Conservation (phyloP, 192 early-diverging fungal genomes). For the Spinellus fusiger region DNA sequence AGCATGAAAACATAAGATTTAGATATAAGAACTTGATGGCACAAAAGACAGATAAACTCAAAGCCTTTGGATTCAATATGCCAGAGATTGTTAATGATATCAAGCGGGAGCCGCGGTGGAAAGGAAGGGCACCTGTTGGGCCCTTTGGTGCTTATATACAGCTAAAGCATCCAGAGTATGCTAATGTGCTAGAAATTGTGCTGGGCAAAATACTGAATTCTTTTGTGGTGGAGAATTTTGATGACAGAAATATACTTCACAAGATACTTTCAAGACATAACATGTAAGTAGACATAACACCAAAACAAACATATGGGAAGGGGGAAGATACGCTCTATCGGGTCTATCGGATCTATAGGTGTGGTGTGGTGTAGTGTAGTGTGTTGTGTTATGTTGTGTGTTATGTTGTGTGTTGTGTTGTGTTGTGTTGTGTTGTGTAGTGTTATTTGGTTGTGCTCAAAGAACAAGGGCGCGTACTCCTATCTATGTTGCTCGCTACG, state of each 20-base stretch:
- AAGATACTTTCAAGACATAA: slow-evolving; percentile 43
- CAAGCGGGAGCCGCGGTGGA: slow-evolving; percentile 32
- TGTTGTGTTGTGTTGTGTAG: too few relatives aligned
- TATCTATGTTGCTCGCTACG: slow-evolving; percentile 55
- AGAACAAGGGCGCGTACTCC: slow-evolving; percentile 22
- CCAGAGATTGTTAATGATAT: slow-evolving; percentile 57
- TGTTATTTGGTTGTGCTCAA: not conserved
- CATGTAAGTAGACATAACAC: slow-evolving; percentile 30
- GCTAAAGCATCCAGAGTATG: slow-evolving; percentile 51
- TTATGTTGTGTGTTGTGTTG: not conserved
- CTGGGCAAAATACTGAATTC: slow-evolving; percentile 55
- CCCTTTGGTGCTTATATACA: slow-evolving; percentile 65
- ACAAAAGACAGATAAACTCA: slow-evolving; percentile 61
- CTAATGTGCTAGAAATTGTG: slow-evolving; percentile 54
- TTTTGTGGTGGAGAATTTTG: slow-evolving; percentile 65
- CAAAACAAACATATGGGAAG: not conserved
- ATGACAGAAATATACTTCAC: slow-evolving; percentile 49
- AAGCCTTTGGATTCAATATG: slow-evolving; percentile 65
- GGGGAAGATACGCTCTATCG: too few relatives aligned
- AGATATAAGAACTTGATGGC: slow-evolving; percentile 44
- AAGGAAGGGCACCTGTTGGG: slow-evolving; percentile 51
- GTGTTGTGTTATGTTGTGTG: not conserved
- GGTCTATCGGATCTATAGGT: too few relatives aligned
- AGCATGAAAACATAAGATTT: not conserved
- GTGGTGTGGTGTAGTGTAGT: too few relatives aligned